phyloP scores from a whole-genome alignment of 495 filamentous ascomycete genomes.

The Aspergillus asperescens region DNA sequence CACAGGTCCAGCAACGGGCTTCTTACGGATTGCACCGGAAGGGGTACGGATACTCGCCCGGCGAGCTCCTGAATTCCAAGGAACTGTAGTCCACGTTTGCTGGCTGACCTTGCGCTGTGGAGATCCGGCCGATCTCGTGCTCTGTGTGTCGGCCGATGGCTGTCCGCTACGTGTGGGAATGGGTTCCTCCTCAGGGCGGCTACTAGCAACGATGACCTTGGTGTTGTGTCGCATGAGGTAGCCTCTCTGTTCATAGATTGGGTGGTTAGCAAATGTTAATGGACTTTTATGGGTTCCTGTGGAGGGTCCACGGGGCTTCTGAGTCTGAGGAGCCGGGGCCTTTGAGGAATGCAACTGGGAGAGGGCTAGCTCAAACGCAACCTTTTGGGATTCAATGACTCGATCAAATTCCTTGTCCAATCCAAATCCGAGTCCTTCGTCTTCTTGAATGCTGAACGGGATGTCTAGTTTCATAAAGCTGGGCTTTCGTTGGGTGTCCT shows the following conservation, averaged over 20 bases:
- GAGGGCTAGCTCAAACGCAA: constrained; percentile 58
- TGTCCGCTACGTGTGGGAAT: constrained; percentile 39
- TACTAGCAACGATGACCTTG: constrained; percentile 87
- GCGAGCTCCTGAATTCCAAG: constrained; percentile 79
- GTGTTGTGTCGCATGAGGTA: constrained; percentile 99
- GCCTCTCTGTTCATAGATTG: constrained; percentile 69
- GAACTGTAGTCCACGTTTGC: constrained; percentile 91
- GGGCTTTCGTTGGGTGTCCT: constrained; percentile 40
- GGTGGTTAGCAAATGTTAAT: constrained; percentile 51
- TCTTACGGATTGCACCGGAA: constrained; percentile 59
- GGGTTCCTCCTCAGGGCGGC: constrained; percentile 49
- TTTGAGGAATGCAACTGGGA: constrained; percentile 24
- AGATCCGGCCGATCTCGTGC: constrained; percentile 59
- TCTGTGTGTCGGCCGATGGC: constrained; percentile 48
- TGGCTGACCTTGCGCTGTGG: constrained; percentile 70
- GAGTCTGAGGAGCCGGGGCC: constrained; percentile 9
- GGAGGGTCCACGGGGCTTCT: constrained; percentile 10
- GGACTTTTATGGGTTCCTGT: neutral
- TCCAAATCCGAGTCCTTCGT: constrained; percentile 65
- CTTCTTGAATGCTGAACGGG: constrained; percentile 46
- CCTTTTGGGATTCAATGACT: constrained; percentile 97
- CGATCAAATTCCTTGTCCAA: constrained; percentile 90
- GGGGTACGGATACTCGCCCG: constrained; percentile 60
- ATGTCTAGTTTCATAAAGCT: constrained; percentile 66
- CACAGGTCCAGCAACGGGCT: constrained; percentile 54